Base-by-base conservation (phyloP, 2,329 filamentous ascomycete genomes). In the Cladosporium halotolerans region DNA sequence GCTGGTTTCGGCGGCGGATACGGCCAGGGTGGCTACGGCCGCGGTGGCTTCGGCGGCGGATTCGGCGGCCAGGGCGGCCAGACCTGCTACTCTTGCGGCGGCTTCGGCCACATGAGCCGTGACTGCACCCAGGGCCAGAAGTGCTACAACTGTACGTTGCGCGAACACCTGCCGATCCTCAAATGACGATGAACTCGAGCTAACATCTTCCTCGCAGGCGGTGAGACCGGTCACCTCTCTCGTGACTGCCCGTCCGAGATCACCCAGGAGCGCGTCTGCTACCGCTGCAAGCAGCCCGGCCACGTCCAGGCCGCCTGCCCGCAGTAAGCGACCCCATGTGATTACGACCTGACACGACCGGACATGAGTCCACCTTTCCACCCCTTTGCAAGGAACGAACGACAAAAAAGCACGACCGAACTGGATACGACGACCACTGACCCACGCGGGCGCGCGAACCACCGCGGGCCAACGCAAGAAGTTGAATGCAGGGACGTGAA, bases 71-170 rank as follows among this genome's bases (percentile, higher is more conserved):
- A 45, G 19, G 71, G 75, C 57, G 79, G 83, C 67, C 89, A 92
- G 79, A 96, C 90, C 65, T 97, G 93, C 85, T 99, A 96, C 81
- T 95, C 90, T 42, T 97, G 93, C 77, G 93, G 93, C 65, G 93
- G 93, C 62, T 91, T 89, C 70, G 92, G 92, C 68, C 93, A 99
- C 79, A 60, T 65, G 59, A 91, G 88, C 70, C 87, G 91, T 80
- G 93, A 97, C 76, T 99, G 93, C 77, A 95, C 92, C 66, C 95
- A 97, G 74, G 93, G 93, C 68, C 92, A 95, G 80, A 97, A 97
- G 81, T 99, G 93, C 86, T 99, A 97, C 85, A 96, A 96, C 84
- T 97, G 93, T 84, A 70, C 69, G 79, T 69, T 14, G 36, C 34
- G 7, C 28, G 36, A 38, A 52, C 47, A 46, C 58, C 45, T 47